Base-by-base conservation (phyloP, 176 grass and related monocot species). In the Cocos nucifera region DNA sequence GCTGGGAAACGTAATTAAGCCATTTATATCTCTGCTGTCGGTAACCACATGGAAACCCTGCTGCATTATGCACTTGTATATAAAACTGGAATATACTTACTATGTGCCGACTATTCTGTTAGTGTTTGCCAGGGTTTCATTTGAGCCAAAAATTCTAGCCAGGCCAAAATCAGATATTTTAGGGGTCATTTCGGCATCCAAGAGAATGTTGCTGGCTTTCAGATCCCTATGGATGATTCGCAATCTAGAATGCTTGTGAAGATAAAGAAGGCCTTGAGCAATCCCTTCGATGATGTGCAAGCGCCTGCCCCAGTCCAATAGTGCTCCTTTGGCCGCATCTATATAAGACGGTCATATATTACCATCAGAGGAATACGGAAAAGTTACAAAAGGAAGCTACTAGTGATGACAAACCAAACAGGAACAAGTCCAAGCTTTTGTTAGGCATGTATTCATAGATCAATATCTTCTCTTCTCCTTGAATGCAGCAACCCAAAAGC, bases 81-180 rank as follows among this genome's bases (percentile, higher is more conserved):
- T 44, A 44, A 3, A 44, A 56, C 6, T 30, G 53, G 57, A 22
- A 4, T 26, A 21, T 19, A 44, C 56, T 73, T 73, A 82, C 79
- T 62, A 66, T 67, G 79, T 82, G 9, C 79, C 67, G 2, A 67
- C 79, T 48, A 50, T 19, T 67, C 9, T 73, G 49, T 17, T 4
- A 19, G 74, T 78, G 50, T 25, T 49, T 56, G 22, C 68, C 20
- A 39, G 61, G 18, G 73, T 62, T 19, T 82, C 67, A 17, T 75
- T 60, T 44, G 72, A 63, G 35, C 25, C 49, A 26, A 82, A 17
- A 9, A 30, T 59, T 61, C 66, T 71, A n/a, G 79, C 79, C 30
- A 82, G 18, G 8, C 74, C 74, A 63, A 82, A 82, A n/a, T 82
- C 79, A 19, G 74, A 74, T 6, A 82, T 82, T 54, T 82, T 82